Evolutionary conservation across 805 yeast species (phyloP).

Genomic region (Yarrowia porcina): DNA sequence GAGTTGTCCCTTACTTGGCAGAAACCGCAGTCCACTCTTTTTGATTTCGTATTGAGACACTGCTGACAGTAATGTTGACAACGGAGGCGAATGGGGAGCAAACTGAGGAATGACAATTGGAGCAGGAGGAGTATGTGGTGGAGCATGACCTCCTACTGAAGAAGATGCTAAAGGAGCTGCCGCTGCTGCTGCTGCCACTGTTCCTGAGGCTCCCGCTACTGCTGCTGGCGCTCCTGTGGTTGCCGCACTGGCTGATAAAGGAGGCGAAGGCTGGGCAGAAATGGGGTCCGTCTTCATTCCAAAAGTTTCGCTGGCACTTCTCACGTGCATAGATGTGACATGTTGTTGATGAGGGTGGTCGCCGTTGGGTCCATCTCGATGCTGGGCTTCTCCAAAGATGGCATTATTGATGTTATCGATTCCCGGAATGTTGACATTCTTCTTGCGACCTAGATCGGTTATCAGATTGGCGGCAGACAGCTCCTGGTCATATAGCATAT

Average conservation of each 20-base stretch:
- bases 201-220: neutral
- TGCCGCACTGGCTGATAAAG: conserved; percentile 28
- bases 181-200: neutral
- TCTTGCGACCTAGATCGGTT: conserved; percentile 16
- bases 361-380: neutral
- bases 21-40: conserved; percentile 26
- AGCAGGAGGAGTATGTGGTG: conserved; percentile 12
- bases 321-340: conserved; percentile 10
- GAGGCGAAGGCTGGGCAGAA: conserved; percentile 18
- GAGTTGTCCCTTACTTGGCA: conserved; percentile 34
- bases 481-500: conserved; percentile 22
- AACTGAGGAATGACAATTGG: neutral
- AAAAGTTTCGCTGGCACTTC: conserved; percentile 6
- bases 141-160: neutral
- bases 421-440: conserved; percentile 11
- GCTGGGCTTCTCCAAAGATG: conserved; percentile 15
- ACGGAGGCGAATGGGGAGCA: conserved; percentile 26
- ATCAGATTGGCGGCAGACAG: conserved; percentile 17
- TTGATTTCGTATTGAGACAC: conserved; percentile 29
- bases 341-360: neutral
- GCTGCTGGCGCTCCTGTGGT: conserved; percentile 15
- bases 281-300: conserved; percentile 8
- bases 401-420: conserved; percentile 20
- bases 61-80: conserved; percentile 28
- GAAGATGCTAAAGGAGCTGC: conserved; percentile 7